phyloP scores from a whole-genome alignment of 331 rosid genomes.

The Quercus tomentella region DNA sequence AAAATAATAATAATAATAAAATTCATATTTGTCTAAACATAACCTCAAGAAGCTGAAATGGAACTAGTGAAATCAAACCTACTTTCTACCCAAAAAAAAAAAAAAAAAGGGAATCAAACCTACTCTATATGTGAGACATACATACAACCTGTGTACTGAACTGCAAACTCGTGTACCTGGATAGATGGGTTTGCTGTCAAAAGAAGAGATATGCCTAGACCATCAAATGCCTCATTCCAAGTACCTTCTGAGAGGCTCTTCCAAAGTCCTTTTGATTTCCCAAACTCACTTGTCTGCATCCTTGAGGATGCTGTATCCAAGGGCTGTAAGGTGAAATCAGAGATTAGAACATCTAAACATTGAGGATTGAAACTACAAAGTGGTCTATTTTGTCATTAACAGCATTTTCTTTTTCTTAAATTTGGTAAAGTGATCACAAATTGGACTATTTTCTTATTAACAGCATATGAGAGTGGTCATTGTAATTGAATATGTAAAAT shows the following conservation, averaged over 20 bases:
- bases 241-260: constrained; percentile 79
- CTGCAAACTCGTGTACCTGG: constrained; percentile 49
- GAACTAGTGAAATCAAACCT: neutral
- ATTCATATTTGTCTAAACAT: neutral
- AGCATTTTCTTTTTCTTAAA: neutral
- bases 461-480: neutral
- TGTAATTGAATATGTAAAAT: neutral
- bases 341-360: constrained; percentile 10
- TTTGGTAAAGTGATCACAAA: neutral
- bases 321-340: constrained; percentile 53
- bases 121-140: neutral
- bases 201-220: constrained; percentile 90
- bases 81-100: too few relatives aligned
- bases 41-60: neutral
- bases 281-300: constrained; percentile 98
- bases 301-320: constrained; percentile 83
- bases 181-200: constrained; percentile 93
- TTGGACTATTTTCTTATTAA: neutral
- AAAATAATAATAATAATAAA: neutral
- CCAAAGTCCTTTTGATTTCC: constrained; percentile 93
- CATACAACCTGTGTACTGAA: neutral
- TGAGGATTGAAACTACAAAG: neutral
- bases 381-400: neutral
- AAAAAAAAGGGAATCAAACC: too few relatives aligned
- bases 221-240: constrained; percentile 85